These are phyloP conservation scores for Lactarius pseudohatsudake DNA, from an alignment of 768 basidiomycete species.

Conservation along the genomic window DNA sequence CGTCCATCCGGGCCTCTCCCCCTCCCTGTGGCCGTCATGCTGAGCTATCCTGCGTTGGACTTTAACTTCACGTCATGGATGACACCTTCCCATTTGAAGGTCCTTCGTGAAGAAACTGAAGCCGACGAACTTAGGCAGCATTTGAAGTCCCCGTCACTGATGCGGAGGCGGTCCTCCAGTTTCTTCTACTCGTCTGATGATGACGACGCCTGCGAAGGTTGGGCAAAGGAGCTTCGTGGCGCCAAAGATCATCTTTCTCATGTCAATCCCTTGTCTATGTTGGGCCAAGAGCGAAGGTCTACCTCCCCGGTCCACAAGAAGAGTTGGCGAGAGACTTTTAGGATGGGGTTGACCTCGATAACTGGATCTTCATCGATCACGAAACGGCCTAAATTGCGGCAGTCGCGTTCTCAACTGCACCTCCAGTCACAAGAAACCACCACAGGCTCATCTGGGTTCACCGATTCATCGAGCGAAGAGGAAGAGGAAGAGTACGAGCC, in stretches of 20 bases:
- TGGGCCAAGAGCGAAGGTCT: conserved; percentile 52
- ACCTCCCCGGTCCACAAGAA: conserved; percentile 34
- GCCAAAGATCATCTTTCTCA: conserved; percentile 76
- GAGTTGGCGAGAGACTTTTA: conserved; percentile 37
- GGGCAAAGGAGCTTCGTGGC: conserved; percentile 29
- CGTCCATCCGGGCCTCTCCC: conserved; percentile 49
- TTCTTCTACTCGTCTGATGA: conserved; percentile 77
- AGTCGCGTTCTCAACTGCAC: conserved; percentile 15
- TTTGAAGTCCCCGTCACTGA: conserved; percentile 23
- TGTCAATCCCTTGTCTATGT: conserved; percentile 88
- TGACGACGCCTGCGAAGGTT: conserved; percentile 44
- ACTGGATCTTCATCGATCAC: conserved; percentile 21
- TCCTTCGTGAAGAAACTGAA: conserved; percentile 68
- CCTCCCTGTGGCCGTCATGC: conserved; percentile 76
- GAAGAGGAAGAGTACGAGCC: conserved; percentile 32
- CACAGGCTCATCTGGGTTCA: not conserved
- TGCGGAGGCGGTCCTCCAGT: conserved; percentile 63
- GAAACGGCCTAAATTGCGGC: conserved; percentile 27
- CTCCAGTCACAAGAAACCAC: not conserved
- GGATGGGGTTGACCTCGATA: conserved; percentile 31
- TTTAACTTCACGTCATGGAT: conserved; percentile 99
- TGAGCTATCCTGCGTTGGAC: conserved; percentile 90
- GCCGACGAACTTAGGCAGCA: conserved; percentile 28
- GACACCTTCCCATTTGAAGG: conserved; percentile 77
- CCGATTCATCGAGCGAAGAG: conserved; percentile 38